Conservation (phyloP, 441 rosid genomes). For the Codiaeum variegatum region DNA sequence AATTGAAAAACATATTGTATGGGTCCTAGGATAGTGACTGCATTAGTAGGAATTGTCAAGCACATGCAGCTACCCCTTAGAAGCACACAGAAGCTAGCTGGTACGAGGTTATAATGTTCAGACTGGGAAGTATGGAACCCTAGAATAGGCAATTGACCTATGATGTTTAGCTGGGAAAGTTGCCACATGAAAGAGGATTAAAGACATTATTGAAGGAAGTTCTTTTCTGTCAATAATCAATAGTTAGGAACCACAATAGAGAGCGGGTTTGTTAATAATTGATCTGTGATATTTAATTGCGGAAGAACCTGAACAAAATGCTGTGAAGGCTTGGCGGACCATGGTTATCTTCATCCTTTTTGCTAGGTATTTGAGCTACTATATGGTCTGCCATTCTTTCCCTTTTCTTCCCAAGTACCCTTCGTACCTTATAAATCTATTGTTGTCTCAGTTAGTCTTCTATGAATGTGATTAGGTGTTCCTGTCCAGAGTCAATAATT, state of each 20-base stretch:
- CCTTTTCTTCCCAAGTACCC: background rate
- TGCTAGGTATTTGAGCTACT: background rate
- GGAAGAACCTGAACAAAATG: background rate
- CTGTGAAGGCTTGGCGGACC: background rate
- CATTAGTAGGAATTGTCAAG: background rate
- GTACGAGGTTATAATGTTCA: background rate
- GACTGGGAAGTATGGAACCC: background rate
- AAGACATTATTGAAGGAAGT: background rate
- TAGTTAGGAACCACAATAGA: background rate
- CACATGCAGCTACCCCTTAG: background rate
- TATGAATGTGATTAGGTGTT: background rate
- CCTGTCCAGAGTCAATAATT: too few relatives aligned
- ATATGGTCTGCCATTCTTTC: background rate
- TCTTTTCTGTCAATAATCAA: background rate
- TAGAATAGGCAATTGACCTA: background rate
- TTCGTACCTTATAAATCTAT: background rate
- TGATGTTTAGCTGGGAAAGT: background rate
- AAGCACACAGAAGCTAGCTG: background rate
- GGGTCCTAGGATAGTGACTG: background rate
- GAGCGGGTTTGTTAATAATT: background rate
- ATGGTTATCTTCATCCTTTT: background rate
- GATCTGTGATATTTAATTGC: background rate
- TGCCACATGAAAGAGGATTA: background rate
- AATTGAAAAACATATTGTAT: background rate
- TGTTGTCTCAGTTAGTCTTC: background rate